These are phyloP conservation scores for Penicillium sp. DNA, from an alignment of 2,329 filamentous ascomycete species.

Conservation along the genomic window DNA sequence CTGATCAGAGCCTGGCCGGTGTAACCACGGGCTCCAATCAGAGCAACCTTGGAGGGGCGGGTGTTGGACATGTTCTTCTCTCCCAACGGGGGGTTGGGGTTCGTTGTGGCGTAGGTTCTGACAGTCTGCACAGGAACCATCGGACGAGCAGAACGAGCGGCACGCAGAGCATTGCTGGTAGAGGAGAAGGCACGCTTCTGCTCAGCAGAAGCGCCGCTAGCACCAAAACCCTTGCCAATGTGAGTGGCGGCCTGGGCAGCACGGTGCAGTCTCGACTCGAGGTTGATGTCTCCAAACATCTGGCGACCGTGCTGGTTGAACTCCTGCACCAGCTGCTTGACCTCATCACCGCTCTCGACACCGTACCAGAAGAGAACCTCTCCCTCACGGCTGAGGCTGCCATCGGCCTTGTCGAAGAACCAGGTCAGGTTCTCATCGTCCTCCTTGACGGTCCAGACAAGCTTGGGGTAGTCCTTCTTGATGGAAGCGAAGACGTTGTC, in stretches of 20 bases:
- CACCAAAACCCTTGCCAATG: slow-evolving; percentile 40
- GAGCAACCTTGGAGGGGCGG: slow-evolving; percentile 66
- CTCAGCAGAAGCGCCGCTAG: slow-evolving; percentile 44
- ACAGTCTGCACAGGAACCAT: slow-evolving; percentile 25
- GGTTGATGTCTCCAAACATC: slow-evolving; percentile 82
- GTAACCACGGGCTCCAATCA: slow-evolving; percentile 88
- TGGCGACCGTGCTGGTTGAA: slow-evolving; percentile 73
- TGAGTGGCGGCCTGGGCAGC: slow-evolving; percentile 63
- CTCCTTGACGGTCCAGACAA: slow-evolving; percentile 90
- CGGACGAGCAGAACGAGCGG: slow-evolving; percentile 26
- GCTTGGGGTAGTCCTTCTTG: slow-evolving; percentile 82
- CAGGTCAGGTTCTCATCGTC: slow-evolving; percentile 94
- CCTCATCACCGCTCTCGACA: slow-evolving; percentile 69
- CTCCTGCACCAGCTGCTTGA: slow-evolving; percentile 72
- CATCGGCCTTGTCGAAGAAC: slow-evolving; percentile 96
- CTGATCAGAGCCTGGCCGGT: slow-evolving; percentile 85
- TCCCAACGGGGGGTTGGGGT: slow-evolving; percentile 82
- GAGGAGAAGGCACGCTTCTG: slow-evolving; percentile 64
- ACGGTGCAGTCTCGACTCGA: slow-evolving; percentile 73
- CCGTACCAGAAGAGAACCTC: slow-evolving; percentile 97
- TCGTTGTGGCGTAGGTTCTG: slow-evolving; percentile 43
- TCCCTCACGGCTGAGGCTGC: slow-evolving; percentile 73
- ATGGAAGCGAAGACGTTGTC: slow-evolving; percentile 91
- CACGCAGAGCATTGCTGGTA: slow-evolving; percentile 35
- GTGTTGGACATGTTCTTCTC: slow-evolving; percentile 79